Conservation (phyloP, 2,329 filamentous ascomycete genomes). For the Clarireedia paspali region DNA sequence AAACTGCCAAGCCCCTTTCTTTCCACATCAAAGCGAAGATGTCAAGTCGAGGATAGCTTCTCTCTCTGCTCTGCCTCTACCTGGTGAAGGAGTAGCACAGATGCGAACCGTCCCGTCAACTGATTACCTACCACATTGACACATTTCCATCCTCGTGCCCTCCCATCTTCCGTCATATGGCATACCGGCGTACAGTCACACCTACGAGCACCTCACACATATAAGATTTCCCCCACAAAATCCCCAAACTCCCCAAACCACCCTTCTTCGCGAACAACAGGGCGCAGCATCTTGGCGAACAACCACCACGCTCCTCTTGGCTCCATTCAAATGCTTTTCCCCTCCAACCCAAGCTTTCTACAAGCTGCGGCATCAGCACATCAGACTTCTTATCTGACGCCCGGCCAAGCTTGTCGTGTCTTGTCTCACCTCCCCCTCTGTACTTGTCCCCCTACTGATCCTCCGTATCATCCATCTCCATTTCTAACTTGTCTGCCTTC, state of each 20-base stretch:
- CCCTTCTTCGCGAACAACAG: background rate
- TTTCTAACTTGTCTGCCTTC: background rate
- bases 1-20: conserved; percentile 6
- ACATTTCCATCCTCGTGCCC: conserved; percentile 2
- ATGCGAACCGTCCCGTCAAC: background rate
- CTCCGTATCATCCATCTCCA: too few species aligned
- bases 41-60: background rate
- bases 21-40: background rate
- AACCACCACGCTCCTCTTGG: conserved; percentile 1
- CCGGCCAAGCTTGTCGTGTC: background rate
- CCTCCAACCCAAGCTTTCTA: background rate
- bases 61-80: background rate
- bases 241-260: background rate
- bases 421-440: background rate
- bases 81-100: background rate
- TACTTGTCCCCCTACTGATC: too few species aligned
- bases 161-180: background rate
- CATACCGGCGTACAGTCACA: background rate
- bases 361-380: background rate
- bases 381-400: conserved; percentile 3
- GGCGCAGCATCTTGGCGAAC: conserved; percentile 4
- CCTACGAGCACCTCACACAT: too few species aligned
- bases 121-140: background rate
- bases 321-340: background rate
- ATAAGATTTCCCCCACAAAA: background rate